Conservation (phyloP, 148 eudicot species). For the Talinum fruticosum region DNA sequence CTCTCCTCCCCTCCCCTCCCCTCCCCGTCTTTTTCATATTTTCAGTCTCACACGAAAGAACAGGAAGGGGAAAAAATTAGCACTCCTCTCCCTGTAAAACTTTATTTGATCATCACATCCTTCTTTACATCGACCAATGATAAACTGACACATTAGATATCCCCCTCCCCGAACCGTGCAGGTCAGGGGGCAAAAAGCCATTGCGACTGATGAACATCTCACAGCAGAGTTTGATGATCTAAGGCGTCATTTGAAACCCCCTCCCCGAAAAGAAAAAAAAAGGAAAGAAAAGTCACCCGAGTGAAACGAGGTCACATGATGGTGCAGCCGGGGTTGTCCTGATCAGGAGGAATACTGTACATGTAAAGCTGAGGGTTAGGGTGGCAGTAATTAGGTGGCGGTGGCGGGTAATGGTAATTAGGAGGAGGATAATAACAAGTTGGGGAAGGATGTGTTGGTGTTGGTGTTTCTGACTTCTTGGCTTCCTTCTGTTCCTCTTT, state of each 20-base stretch:
- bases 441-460: not conserved
- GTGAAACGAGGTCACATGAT: constrained; percentile 2
- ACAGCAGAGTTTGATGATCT: too few species aligned
- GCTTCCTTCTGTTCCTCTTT: not conserved
- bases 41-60: too few species aligned
- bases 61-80: too few species aligned
- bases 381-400: constrained; percentile 10
- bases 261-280: not conserved
- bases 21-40: not conserved
- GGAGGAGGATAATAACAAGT: not conserved
- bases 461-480: not conserved
- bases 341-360: not conserved
- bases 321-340: not conserved
- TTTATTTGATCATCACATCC: not conserved
- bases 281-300: not conserved
- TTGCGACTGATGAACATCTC: not conserved
- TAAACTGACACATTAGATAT: not conserved
- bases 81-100: not conserved
- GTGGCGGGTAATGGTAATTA: not conserved
- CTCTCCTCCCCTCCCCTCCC: too few species aligned
- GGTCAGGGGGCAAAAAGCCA: not conserved
- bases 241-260: too few species aligned
- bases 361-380: constrained; percentile 11
- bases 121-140: not conserved
- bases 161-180: not conserved